phyloP scores from a whole-genome alignment of 2,329 filamentous ascomycete species.

The Fonsecaea nubica region DNA sequence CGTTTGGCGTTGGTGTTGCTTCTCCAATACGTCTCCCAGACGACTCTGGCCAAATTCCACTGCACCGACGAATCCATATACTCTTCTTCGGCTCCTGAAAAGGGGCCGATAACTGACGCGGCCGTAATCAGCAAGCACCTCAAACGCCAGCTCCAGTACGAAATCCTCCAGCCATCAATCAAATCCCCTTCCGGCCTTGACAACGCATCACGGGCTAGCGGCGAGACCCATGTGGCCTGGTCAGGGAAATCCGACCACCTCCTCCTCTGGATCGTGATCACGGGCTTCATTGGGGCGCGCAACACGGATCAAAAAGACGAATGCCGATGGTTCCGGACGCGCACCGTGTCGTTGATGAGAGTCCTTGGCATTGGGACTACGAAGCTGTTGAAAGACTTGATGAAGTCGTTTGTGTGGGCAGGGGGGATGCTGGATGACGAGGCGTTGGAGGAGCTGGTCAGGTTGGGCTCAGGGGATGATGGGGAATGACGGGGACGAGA shows the following conservation, averaged over 20 bases:
- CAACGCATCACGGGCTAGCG: background rate
- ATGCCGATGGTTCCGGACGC: conserved; percentile 20
- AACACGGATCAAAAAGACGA: conserved; percentile 7
- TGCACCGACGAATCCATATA: conserved; percentile 2
- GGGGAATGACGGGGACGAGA: background rate
- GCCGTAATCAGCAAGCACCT: conserved; percentile 14
- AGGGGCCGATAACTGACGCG: background rate
- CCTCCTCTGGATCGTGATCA: conserved; percentile 26
- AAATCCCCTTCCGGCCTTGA: conserved; percentile 7
- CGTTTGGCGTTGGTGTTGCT: conserved; percentile 20
- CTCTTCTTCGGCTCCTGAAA: background rate
- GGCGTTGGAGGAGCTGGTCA: background rate
- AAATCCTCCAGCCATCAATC: conserved; percentile 25
- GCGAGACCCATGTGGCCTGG: conserved; percentile 11
- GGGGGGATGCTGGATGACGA: conserved; percentile 23
- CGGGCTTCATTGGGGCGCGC: conserved; percentile 17
- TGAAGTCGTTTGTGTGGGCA: conserved; percentile 21
- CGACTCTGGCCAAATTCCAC: background rate
- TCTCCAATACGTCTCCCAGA: conserved; percentile 13
- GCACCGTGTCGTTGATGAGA: conserved; percentile 8
- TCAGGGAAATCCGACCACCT: conserved; percentile 23
- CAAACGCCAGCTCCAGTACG: conserved; percentile 25
- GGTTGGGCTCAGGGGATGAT: background rate
- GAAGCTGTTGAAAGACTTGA: conserved; percentile 6
- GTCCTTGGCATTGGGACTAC: conserved; percentile 14